Base-by-base conservation (phyloP, 2,329 filamentous ascomycete genomes). In the Westerdykella ornata region DNA sequence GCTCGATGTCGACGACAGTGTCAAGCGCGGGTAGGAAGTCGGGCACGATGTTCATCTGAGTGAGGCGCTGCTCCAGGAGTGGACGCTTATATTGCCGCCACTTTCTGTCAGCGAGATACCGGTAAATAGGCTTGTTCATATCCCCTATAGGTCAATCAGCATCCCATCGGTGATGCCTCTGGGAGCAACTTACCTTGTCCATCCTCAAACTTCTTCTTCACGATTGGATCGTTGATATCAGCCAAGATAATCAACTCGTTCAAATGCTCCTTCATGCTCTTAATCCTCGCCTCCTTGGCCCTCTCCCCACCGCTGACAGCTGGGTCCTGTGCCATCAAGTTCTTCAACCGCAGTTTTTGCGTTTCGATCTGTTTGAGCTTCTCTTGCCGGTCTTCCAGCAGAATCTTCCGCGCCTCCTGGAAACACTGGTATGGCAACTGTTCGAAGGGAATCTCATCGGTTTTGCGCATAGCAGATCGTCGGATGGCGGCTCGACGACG, bases 341-440 rank as follows among this genome's bases (percentile, higher is more conserved):
- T 73, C 41, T 78, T 76, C 59, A 98, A 84, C 64, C 82, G 80
- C 45, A 74, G 74, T 38, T 81, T 69, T 66, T 87, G 80, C 19
- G 68, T 73, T 38, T 78, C 70, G 43, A 98, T 90, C 57, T 82
- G 73, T 46, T 75, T 71, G 38, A 97, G 57, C 72, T 95, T 97
- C 68, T 90, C 78, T 51, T 81, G 73, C 31, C 90, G 80, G 64
- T 98, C 92, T 41, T 78, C 79, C 39, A 81, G 75, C 42, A 98
- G 72, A 37, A 97, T 69, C 63, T 88, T 86, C 48, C 89, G 80
- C 31, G 92, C 92, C 71, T 96, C 89, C 69, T 98, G 92, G 72
- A 97, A 98, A 68, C 87, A 92, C 75, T 97, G 90, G 71, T 94
- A 98, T 14, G 92, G 92, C 52, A 98, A 73, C 63, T 90, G 85